These are phyloP conservation scores for Ceriops tagal DNA, from an alignment of 345 rosid genomes.

Conservation along the genomic window DNA sequence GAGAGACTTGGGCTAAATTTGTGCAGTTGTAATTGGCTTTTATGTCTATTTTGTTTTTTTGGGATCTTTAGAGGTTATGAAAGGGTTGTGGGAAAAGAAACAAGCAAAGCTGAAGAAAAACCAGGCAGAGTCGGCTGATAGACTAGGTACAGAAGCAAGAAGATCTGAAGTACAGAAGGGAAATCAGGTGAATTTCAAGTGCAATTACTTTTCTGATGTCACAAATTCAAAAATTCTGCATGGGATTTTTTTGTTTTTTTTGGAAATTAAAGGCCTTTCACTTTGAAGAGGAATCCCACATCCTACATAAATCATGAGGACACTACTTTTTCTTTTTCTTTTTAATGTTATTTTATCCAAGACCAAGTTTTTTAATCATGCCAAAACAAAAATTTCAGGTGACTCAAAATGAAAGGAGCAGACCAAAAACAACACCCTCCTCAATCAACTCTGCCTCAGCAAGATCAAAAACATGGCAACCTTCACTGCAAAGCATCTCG, in stretches of 20 bases:
- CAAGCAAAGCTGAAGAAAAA: slow-evolving; percentile 54
- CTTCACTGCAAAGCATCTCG: slow-evolving; percentile 82
- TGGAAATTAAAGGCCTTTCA: no score
- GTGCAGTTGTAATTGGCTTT: slow-evolving; percentile 14
- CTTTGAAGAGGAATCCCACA: no score
- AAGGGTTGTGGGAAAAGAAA: slow-evolving; percentile 68
- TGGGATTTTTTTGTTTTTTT: no score
- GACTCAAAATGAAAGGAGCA: slow-evolving; percentile 50
- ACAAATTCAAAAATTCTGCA: no score
- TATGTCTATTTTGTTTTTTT: not conserved
- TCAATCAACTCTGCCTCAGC: slow-evolving; percentile 34
- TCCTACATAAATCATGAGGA: no score
- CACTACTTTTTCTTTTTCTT: not conserved
- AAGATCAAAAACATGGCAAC: slow-evolving; percentile 82
- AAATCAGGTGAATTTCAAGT: slow-evolving; percentile 31
- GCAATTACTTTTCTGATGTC: no score
- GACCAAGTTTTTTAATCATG: not conserved
- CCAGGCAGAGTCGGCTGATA: slow-evolving; percentile 25
- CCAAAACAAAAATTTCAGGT: slow-evolving; percentile 30
- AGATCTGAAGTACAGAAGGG: slow-evolving; percentile 28
- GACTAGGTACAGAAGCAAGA: slow-evolving; percentile 26
- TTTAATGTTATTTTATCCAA: not conserved
- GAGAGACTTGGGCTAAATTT: no score
- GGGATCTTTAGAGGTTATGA: slow-evolving; percentile 65
- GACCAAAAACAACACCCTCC: slow-evolving; percentile 35